These are phyloP conservation scores for Phycomyces nitens DNA, from an alignment of 192 early-diverging fungal genomes.

Conservation along the genomic window DNA sequence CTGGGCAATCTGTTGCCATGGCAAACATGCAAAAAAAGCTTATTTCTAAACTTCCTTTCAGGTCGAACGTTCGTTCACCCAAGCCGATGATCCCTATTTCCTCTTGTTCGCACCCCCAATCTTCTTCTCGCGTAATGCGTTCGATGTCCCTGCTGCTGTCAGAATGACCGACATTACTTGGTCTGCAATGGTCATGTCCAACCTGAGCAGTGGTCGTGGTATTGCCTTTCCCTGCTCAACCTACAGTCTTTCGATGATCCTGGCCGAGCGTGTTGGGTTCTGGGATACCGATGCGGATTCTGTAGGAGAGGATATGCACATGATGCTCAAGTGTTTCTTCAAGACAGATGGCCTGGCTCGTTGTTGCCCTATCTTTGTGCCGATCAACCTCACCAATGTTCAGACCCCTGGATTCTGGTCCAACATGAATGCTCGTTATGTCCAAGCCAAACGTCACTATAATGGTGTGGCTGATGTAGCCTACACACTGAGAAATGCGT, in stretches of 20 bases:
- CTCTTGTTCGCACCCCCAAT: conserved; percentile 46
- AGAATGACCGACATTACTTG: conserved; percentile 72
- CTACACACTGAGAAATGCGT: conserved; percentile 45
- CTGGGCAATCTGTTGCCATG: not conserved
- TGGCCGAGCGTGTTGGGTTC: conserved; percentile 65
- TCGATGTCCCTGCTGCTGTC: conserved; percentile 68
- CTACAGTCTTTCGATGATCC: conserved; percentile 71
- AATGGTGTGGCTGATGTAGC: conserved; percentile 72
- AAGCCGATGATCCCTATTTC: conserved; percentile 44
- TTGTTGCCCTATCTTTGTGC: conserved; percentile 67
- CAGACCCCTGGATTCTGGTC: conserved; percentile 49
- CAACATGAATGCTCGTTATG: conserved; percentile 57
- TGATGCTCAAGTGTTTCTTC: conserved; percentile 80
- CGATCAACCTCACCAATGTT: conserved; percentile 62
- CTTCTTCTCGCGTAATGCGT: conserved; percentile 57
- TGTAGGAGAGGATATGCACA: conserved; percentile 83
- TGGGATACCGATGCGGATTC: conserved; percentile 77
- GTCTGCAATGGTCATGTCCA: conserved; percentile 73
- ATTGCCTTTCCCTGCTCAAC: conserved; percentile 73
- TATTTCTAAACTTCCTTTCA: conserved; percentile 14
- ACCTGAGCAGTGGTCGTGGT: conserved; percentile 55
- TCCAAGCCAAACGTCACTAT: conserved; percentile 70
- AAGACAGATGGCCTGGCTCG: conserved; percentile 63
- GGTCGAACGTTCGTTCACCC: conserved; percentile 36
- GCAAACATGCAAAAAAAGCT: conserved; percentile 2